Base-by-base conservation (phyloP, 352 stramenopile genomes). In the Phytophthora fragariae region DNA sequence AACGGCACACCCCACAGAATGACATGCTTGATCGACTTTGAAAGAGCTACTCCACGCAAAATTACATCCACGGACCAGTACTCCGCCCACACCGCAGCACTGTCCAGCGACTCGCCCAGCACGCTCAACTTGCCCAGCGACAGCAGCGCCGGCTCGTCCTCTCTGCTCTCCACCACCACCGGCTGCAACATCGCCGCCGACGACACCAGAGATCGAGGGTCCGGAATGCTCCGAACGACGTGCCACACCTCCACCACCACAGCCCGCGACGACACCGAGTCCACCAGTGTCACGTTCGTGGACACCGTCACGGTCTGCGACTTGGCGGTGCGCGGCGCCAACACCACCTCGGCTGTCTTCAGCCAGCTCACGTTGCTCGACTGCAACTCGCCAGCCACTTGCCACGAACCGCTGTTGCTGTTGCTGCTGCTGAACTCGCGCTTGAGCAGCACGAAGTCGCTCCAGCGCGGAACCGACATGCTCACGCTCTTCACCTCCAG, bases 261-360 rank as follows among this genome's bases (percentile, higher is more conserved):
- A 39, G 65, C 14, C 15, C 50, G 15, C 17, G 60, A 21, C 52
- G 54, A 57, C 44, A 73, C 44, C 33, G 59, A 72, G 24, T 84
- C 77, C 64, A 77, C 57, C 53, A 84, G 24, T 33, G 70, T 80
- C 73, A 81, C 70, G 62, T 77, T 81, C 61, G 49, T 75, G 21
- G 57, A 76, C 60, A 81, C 70, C 29, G 60, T 39, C 61, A 79
- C 65, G 64, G 46, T 59, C 66, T 78, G 57, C 19, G 73, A 67
- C 65, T 73, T 73, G 49, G 62, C 33, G n/a, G 67, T 69, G 39
- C 68, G 62, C 47, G 72, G 70, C 7, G 70, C 54, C 76, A 83
- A 37, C 66, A 75, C 46, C 64, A 82, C 72, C 27, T 76, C 66
- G 35, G 53, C 54, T n/a, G 57, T 53, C 31, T 64, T 56, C 53